Evolutionary conservation across 164 flowering plant genomes (phyloP).

Genomic region (Saururus chinensis): DNA sequence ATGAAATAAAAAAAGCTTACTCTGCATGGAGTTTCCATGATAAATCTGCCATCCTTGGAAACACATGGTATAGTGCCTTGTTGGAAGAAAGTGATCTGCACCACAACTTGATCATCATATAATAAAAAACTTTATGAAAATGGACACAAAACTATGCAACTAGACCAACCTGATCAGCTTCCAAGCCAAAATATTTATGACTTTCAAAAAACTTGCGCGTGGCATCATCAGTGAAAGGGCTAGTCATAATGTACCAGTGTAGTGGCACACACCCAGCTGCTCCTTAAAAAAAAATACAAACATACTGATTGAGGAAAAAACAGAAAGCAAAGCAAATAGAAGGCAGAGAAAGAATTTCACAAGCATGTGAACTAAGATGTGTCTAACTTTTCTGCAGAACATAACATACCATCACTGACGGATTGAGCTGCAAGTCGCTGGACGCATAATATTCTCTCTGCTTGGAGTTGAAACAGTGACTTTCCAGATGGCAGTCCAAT

Average conservation of each 20-base stretch:
- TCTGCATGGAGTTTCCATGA: slow-evolving; percentile 87
- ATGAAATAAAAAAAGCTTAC: slow-evolving; percentile 28
- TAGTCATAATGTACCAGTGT: slow-evolving; percentile 99
- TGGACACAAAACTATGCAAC: background rate
- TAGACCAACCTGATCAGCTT: slow-evolving; percentile 67
- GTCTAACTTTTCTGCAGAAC: background rate
- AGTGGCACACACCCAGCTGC: slow-evolving; percentile 42
- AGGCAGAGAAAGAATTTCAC: background rate
- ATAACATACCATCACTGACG: slow-evolving; percentile 48
- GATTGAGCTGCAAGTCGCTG: slow-evolving; percentile 83
- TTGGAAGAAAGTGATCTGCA: slow-evolving; percentile 89
- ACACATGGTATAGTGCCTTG: slow-evolving; percentile 99
- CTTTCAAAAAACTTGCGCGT: slow-evolving; percentile 81
- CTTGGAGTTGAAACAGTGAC: slow-evolving; percentile 96
- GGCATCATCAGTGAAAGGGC: slow-evolving; percentile 91
- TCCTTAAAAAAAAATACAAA: slow-evolving; percentile 18
- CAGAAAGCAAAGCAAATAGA: background rate
- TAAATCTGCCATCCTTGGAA: slow-evolving; percentile 84
- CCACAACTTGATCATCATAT: background rate
- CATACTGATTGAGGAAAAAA: background rate
- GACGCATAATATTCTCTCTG: slow-evolving; percentile 79
- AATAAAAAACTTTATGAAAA: slow-evolving; percentile 2
- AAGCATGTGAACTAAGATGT: background rate
- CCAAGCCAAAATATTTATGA: slow-evolving; percentile 89
- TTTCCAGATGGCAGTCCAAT: slow-evolving; percentile 98